Evolutionary conservation across 2,329 filamentous ascomycete genomes (phyloP), one percentile per base, ranked within the genome.

Genomic region (Aciculosporium take): DNA sequence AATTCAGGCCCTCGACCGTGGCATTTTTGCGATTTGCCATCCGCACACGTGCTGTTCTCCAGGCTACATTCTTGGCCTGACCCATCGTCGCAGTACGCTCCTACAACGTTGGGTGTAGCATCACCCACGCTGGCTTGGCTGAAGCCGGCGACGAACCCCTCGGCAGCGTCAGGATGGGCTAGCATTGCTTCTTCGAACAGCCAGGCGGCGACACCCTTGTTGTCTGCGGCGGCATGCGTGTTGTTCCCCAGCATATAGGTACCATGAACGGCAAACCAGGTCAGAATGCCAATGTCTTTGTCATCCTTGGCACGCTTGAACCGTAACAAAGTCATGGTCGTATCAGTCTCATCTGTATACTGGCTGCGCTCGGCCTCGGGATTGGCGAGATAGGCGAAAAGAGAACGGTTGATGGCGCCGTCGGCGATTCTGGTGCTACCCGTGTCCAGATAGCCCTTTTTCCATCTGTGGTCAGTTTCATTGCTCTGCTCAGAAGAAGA

Each of bases 231-330:
- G 39, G 91, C 76, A 12, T 94, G 69, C 0, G 87, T 95, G 61
- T 94, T 94, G 63, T 95, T 95, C 41, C 84, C 82, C 20, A 88
- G 76, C 60, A 95, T 75, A 0, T 86, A 94, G 0, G 89, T 96
- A 36, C 88, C 88, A 57, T 96, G 89, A 0, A 88, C 84, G 3
- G 89, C 77, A 57, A 89, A 94, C 84, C 88, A 96, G 13, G 85
- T 91, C 44, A 96, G 63, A 1, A 93, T 67, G 10, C 86, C 88
- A 32, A 86, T 75, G 43, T 80, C 81, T 61, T 86, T 87, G 37
- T 72, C 70, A 53, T 91, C 84, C 0, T 75, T 80, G 8, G 75
- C 73, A 29, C 84, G 74, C 49, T 78, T 76, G 56, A 95, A 88
- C 46, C 79, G 81, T 23, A 95, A 67, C 31, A 94, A 63, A 0